A percentile compares a stretch with the other conserved stretches of the same genome.
Conservation (phyloP, 2,329 filamentous ascomycete genomes). For the Aaosphaeria pasadenensis region DNA sequence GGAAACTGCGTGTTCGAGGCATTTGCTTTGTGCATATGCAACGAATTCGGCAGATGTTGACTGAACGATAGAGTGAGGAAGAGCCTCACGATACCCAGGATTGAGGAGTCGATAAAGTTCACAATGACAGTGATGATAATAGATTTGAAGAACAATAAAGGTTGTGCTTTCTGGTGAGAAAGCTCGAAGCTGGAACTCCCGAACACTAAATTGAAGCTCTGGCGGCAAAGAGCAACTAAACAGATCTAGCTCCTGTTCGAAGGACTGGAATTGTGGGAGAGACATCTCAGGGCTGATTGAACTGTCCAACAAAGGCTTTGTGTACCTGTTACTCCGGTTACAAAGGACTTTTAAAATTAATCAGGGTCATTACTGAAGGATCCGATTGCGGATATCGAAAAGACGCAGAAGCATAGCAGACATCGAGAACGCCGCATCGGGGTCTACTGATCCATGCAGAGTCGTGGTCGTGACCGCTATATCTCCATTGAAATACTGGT, state of each 20-base stretch:
- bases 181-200: conserved; percentile 6
- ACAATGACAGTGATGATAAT: conserved; percentile 8
- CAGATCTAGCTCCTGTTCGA: conserved; percentile 4
- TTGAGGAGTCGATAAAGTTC: conserved; percentile 10
- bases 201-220: conserved; percentile 4
- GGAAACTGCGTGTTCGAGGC: conserved; percentile 6
- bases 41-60: conserved; percentile 6
- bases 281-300: neutral
- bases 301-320: neutral
- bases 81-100: conserved; percentile 8
- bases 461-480: neutral
- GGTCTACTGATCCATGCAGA: neutral
- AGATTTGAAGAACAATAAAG: conserved; percentile 7
- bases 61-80: conserved; percentile 4
- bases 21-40: conserved; percentile 7
- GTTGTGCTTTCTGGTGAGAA: conserved; percentile 7
- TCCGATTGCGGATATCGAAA: conserved; percentile 1
- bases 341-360: too few species aligned
- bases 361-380: conserved; percentile 1
- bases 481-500: conserved; percentile 4
- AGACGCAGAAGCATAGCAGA: conserved; percentile 2
- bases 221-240: conserved; percentile 4
- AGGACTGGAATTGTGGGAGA: neutral
- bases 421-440: neutral
- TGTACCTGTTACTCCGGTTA: neutral